Base-by-base conservation (phyloP, 495 filamentous ascomycete genomes). In the Annulohypoxylon stygium region DNA sequence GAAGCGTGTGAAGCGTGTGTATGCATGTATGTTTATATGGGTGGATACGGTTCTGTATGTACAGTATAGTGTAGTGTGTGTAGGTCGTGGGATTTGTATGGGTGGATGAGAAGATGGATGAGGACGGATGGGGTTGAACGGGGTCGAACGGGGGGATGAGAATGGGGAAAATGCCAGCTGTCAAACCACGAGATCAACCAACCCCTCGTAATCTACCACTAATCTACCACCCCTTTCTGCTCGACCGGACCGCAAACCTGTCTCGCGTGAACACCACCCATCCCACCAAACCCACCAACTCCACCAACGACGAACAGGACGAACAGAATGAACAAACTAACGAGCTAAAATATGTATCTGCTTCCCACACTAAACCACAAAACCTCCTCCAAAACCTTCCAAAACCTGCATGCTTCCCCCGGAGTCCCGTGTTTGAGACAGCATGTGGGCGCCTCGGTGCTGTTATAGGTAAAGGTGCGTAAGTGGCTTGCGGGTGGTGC, bases 241-340 rank as follows among this genome's bases (percentile, higher is more conserved):
- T 70, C 53, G 71, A 43, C 62, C 67, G 71, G 71, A 70, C 72
- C 67, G 55, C 43, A 57, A 30, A n/a, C 14, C 61, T 66, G 62
- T 70, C 71, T 75, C 67, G 72, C 72, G 72, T 75, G 72, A 70
- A 70, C 70, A 73, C 72, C 67, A 55, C 47, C 58, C 34, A 65
- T 34, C 53, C 59, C 59, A 69, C 71, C 65, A 16, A 69, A 30
- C 5, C 30, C 30, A 30, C 30, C 30, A 30, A 30, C 30, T 30
- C 30, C 30, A 30, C 30, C 30, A 30, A 30, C 30, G 30, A 30
- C 30, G 30, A 30, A 30, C 30, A 30, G 30, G 30, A 30, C 45
- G 51, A 39, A 39, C 36, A 30, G 36, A 11, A 39, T 11, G 8
- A 12, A 39, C 36, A 12, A 11, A 36, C 34, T 36, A 36, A 63